These are phyloP conservation scores for Tuber aestivum DNA, from an alignment of 495 filamentous ascomycete genomes.

Conservation along the genomic window DNA sequence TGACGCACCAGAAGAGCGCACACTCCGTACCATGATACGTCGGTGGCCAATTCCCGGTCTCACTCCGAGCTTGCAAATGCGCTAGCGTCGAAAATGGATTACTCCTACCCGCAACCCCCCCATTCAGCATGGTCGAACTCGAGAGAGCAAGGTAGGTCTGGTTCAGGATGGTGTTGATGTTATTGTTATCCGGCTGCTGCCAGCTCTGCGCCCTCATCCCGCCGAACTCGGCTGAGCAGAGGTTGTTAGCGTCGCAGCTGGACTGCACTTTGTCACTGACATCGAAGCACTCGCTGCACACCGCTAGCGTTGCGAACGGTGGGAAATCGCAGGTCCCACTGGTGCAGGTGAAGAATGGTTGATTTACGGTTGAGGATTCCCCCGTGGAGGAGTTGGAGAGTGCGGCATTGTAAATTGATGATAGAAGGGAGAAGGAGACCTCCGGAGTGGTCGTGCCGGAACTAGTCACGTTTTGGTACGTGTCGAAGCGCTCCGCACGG, in stretches of 20 bases:
- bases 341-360: conserved; percentile 28
- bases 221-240: conserved; percentile 23
- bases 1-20: conserved; percentile 31
- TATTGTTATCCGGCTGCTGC: neutral
- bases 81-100: conserved; percentile 21
- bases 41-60: conserved; percentile 17
- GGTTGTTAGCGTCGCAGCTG: conserved; percentile 14
- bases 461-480: conserved; percentile 22
- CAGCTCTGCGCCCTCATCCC: conserved; percentile 16
- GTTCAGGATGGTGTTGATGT: conserved; percentile 33
- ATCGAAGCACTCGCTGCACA: conserved; percentile 31
- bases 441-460: conserved; percentile 5
- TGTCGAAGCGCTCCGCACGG: conserved; percentile 14
- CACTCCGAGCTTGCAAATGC: conserved; percentile 24
- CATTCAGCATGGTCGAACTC: neutral
- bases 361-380: conserved; percentile 4
- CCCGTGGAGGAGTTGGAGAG: conserved; percentile 6
- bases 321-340: conserved; percentile 27
- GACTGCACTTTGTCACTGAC: conserved; percentile 15
- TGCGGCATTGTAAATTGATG: conserved; percentile 31
- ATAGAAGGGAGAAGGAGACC: conserved; percentile 26
- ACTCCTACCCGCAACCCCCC: neutral
- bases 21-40: conserved; percentile 28
- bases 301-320: conserved; percentile 24
- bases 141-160: conserved; percentile 15